Evolutionary conservation across 1,284 basidiomycete genomes (phyloP).

Genomic region (Crepidotus sp.): DNA sequence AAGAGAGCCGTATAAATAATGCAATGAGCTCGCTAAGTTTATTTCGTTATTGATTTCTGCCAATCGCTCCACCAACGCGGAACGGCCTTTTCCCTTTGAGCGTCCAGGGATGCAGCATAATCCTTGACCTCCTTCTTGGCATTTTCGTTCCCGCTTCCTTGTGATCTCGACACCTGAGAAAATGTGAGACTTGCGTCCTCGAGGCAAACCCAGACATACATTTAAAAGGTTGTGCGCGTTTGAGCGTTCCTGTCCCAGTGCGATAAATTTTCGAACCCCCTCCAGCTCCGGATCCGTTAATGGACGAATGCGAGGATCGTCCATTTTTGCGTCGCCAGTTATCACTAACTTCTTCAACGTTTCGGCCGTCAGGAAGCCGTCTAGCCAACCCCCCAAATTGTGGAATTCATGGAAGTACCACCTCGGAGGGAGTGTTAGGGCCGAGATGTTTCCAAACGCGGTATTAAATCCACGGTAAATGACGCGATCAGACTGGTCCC

Average conservation of each 20-base stretch:
- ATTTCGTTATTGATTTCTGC: conserved; percentile 14
- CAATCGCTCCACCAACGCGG: conserved; percentile 32
- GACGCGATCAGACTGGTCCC: background rate
- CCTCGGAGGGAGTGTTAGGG: background rate
- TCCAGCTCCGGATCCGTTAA: conserved; percentile 7
- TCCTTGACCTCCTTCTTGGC: conserved; percentile 4
- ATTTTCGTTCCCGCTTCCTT: background rate
- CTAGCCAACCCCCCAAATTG: background rate
- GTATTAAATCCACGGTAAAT: no score
- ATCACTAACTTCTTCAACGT: background rate
- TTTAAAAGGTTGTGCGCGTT: background rate
- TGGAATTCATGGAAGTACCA: background rate
- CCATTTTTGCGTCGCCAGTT: background rate
- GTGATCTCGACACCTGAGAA: no score
- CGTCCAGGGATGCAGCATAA: conserved; percentile 18
- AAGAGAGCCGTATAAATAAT: no score
- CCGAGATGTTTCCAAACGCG: conserved; percentile 9
- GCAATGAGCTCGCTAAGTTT: no score
- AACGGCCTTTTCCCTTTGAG: conserved; percentile 18
- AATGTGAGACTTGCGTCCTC: no score
- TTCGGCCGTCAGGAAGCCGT: background rate
- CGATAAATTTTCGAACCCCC: conserved; percentile 6
- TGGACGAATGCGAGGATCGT: conserved; percentile 15
- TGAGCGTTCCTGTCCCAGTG: background rate
- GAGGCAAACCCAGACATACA: no score